Evolutionary conservation across 2,329 filamentous ascomycete species (phyloP), one percentile per base, ranked within the genome.

Genomic region (Apiospora hydei): DNA sequence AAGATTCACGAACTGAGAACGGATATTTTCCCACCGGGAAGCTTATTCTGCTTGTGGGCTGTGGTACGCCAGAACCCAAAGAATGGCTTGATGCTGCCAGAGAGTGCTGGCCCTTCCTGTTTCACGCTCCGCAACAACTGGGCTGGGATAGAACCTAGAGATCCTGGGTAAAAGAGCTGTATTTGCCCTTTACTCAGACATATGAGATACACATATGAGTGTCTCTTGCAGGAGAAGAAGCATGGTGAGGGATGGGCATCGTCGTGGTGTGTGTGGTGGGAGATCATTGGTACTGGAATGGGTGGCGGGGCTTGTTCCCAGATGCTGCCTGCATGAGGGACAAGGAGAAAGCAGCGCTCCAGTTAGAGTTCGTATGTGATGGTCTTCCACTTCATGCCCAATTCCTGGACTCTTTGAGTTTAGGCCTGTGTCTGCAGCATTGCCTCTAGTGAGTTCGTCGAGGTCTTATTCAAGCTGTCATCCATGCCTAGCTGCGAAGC

Each of bases 391-490:
- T 61, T 61, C 53, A 61, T 61, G 30, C 53, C 53, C 53, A 34
- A 61, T 61, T 61, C 53, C 34, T 61, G 53, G 53, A 11, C 53
- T 61, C 53, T 61, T 61, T 61, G 53, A 21, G 26, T 61, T 61
- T 61, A 8, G 53, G 30, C 30, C 53, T 21, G n/a, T 64, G 57
- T 14, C 30, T 64, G 34, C 57, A 41, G 53, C 2, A 61, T 18
- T 64, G 11, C 18, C 34, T 41, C 57, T 64, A 64, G 57, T 64
- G 57, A 41, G 34, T 11, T 64, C n/a, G 57, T 64, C 8, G 34
- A 64, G 30, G 34, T n/a, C 57, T 64, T 64, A 64, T 64, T 64
- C 57, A 64, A 64, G 57, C 57, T 64, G 57, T 41, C 57, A 64
- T 64, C 57, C 34, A 41, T 64, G 57, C 57, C 41, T 64, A 64